Evolutionary conservation across 768 basidiomycete species (phyloP), one percentile per base, ranked within the genome.

Genomic region (Daedaleopsis sinensis): DNA sequence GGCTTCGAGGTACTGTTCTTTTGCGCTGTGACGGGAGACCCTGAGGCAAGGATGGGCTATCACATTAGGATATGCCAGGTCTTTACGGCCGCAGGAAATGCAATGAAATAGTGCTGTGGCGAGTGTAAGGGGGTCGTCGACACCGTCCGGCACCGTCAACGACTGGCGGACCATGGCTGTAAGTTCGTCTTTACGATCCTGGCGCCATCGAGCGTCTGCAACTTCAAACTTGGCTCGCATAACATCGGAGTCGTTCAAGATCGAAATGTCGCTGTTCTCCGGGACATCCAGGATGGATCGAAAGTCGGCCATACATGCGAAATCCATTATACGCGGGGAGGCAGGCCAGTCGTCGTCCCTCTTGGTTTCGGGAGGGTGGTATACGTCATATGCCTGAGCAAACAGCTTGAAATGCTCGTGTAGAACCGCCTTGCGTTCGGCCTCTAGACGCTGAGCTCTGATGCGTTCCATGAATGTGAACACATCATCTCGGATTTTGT

Each of bases 381-480:
- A 19, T 1, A 23, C 27, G 11, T 32, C 21, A 15, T 55, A 37
- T 18, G 38, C 24, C 4, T 24, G 4, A 43, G 38, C 7, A 42
- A 59, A 46, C 12, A 21, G 9, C 24, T 27, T 8, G 36, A 59
- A 52, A 10, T 57, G 57, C 15, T 16, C 37, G 4, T n/a, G n/a
- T 21, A 49, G 27, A 8, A 63, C 5, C 9, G 10, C 32, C 24
- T 18, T 7, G 11, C 55, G 47, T 44, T 56, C 58, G 3, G 8
- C 21, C 5, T 19, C 23, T 5, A 64, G 58, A 23, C 63, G 63
- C 18, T 9, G 16, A 4, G 23, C 21, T 38, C 39, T 51, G 21
- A 53, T 47, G 3, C 23, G 39, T 44, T 60, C 36, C 63, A 64
- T 64, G 13, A 37, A 24, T 11, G 42, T 55, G 16, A 60, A 37